Base-by-base conservation (phyloP, 306 rosid genomes). In the Calophaca sinica region DNA sequence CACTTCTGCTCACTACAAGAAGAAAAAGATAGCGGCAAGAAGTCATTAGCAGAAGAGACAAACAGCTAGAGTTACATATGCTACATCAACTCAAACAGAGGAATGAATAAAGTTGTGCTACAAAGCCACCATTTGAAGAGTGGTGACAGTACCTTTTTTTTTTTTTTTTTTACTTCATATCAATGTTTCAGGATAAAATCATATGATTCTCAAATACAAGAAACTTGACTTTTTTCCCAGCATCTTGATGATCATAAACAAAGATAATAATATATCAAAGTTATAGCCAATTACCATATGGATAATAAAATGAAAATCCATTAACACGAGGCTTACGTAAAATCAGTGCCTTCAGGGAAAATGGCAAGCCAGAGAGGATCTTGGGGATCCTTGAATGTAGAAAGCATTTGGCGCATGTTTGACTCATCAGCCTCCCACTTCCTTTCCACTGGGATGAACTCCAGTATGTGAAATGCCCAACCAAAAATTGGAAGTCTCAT, bases 301-400 rank as follows among this genome's bases (percentile, higher is more conserved):
- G 61, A 44, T 26, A 28, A 62, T 31, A 61, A 74, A 38, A 73
- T 11, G 62, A 69, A 61, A 55, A 63, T 60, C 46, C 1, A 29
- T 20, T 79, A 74, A 59, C 45, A 48, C 20, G 68, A 15, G 52
- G 58, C 86, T 89, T 86, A 89, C 97, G 88, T 89, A 79, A 74
- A 91, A 82, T 91, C 94, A 10, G 97, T 91, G 84, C 97, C 97
- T 85, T 91, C 97, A 4, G 97, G 97, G 83, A 91, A 89, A 74
- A 91, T 89, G n/a, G 88, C 92, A 78, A 91, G 94, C 97, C 92
- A 91, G 31, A 91, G 94, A 57, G 89, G 88, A 81, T 86, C 92
- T 70, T 29, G 79, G 6, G 89, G 86, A 86, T 91, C 89, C 62
- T 83, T 83, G 68, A 89, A 81, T 35, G 92, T 89, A 35, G 94